phyloP scores from a whole-genome alignment of 2,329 filamentous ascomycete genomes.

The Exophiala xenobiotica region DNA sequence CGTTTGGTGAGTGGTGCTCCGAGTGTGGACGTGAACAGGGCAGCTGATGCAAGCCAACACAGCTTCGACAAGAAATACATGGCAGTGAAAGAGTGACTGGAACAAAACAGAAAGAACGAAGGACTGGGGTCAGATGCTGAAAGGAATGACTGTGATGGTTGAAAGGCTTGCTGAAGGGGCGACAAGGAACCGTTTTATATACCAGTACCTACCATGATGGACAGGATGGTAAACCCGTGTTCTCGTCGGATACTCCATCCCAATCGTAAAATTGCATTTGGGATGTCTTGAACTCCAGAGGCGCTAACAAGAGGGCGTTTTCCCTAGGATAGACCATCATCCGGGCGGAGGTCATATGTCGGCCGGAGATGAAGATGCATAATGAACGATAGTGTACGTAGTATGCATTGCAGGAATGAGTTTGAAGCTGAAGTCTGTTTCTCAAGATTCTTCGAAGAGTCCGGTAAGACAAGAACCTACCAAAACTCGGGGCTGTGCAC shows the following conservation, averaged over 20 bases:
- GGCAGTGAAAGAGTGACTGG: background rate
- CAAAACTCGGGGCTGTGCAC: no score
- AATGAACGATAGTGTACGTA: background rate
- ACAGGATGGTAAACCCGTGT: background rate
- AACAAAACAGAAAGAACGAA: background rate
- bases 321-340: background rate
- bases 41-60: background rate
- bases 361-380: background rate
- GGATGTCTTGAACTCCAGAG: background rate
- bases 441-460: background rate
- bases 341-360: background rate
- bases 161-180: background rate
- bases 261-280: background rate
- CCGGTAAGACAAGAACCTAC: background rate
- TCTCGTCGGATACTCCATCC: background rate
- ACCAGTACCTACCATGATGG: background rate
- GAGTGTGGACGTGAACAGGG: background rate
- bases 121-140: background rate
- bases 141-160: background rate
- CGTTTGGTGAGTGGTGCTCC: background rate
- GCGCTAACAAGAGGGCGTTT: background rate
- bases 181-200: background rate
- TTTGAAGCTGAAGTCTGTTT: background rate
- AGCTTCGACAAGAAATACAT: background rate
- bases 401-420: background rate